These are phyloP conservation scores for Emericellopsis terricola DNA, from an alignment of 495 filamentous ascomycete species.

Conservation along the genomic window DNA sequence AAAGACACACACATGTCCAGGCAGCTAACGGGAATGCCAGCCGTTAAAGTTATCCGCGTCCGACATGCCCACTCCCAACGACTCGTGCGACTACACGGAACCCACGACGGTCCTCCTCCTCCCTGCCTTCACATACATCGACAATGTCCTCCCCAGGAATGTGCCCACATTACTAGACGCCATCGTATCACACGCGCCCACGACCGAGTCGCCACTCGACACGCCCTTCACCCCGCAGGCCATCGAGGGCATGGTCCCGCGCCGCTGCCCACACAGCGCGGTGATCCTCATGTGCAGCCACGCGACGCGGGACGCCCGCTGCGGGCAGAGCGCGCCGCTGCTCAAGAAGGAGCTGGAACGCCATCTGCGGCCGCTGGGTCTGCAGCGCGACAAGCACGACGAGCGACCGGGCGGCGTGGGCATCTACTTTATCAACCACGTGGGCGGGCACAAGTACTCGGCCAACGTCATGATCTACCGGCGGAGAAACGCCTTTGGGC, in stretches of 20 bases:
- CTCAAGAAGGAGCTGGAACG: constrained; percentile 75
- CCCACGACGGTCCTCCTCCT: constrained; percentile 76
- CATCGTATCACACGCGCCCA: constrained; percentile 55
- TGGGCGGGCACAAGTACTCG: constrained; percentile 85
- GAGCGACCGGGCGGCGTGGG: constrained; percentile 77
- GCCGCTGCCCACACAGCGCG: constrained; percentile 59
- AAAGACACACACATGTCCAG: background rate
- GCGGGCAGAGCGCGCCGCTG: constrained; percentile 80
- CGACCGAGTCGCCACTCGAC: constrained; percentile 52
- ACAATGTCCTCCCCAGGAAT: constrained; percentile 63
- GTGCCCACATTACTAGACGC: constrained; percentile 53
- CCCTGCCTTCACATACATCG: constrained; percentile 70
- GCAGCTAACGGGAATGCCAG: constrained; percentile 19
- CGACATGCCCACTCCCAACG: constrained; percentile 63
- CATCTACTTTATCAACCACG: constrained; percentile 90
- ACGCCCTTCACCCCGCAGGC: background rate
- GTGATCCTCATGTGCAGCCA: constrained; percentile 91
- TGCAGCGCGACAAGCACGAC: constrained; percentile 79
- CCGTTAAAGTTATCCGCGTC: constrained; percentile 83
- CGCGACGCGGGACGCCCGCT: constrained; percentile 80
- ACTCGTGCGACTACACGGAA: constrained; percentile 35
- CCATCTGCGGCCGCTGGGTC: constrained; percentile 64
- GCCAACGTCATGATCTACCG: constrained; percentile 89
- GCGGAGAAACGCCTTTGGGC: constrained; percentile 39
- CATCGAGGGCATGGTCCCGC: constrained; percentile 36